These are phyloP conservation scores for Rutstroemia sp. DNA, from an alignment of 2,329 filamentous ascomycete species.

Conservation along the genomic window DNA sequence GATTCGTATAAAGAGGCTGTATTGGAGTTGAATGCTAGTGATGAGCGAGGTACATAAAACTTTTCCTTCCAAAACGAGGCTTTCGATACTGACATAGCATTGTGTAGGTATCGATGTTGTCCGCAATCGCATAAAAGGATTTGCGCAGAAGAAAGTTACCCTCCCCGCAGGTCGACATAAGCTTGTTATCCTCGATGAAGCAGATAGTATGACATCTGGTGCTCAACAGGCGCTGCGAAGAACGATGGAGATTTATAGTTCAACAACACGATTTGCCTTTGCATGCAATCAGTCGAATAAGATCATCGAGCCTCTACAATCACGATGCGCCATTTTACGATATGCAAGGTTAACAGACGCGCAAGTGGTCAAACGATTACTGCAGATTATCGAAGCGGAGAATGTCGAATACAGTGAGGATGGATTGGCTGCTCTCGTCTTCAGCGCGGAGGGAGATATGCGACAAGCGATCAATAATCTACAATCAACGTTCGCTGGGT, in stretches of 20 bases:
- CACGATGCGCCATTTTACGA: constrained; percentile 88
- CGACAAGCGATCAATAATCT: constrained; percentile 98
- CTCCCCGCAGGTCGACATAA: constrained; percentile 87
- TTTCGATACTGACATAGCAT: neutral
- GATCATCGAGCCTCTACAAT: constrained; percentile 98
- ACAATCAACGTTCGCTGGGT: constrained; percentile 86
- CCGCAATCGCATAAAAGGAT: constrained; percentile 93
- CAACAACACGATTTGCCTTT: constrained; percentile 94
- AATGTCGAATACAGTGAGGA: constrained; percentile 87
- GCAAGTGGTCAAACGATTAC: constrained; percentile 81
- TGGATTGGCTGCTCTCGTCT: constrained; percentile 89
- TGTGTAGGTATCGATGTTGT: constrained; percentile 84
- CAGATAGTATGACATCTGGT: constrained; percentile 95
- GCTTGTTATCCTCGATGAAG: constrained; percentile 94
- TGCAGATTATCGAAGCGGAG: constrained; percentile 91
- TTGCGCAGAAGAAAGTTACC: constrained; percentile 98
- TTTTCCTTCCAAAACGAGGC: too few species aligned
- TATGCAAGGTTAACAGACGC: constrained; percentile 89
- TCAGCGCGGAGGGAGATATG: constrained; percentile 98
- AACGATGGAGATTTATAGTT: constrained; percentile 98
- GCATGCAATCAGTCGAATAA: constrained; percentile 99
- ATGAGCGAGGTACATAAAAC: constrained; percentile 64
- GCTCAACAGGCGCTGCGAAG: constrained; percentile 90
- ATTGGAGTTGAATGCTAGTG: constrained; percentile 89
- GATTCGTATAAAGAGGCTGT: constrained; percentile 97